Percentiles rank a stretch among this genome's conserved stretches.
Evolutionary conservation across 2,329 filamentous ascomycete genomes (phyloP).

Genomic region (Pseudofabraea citricarpa): DNA sequence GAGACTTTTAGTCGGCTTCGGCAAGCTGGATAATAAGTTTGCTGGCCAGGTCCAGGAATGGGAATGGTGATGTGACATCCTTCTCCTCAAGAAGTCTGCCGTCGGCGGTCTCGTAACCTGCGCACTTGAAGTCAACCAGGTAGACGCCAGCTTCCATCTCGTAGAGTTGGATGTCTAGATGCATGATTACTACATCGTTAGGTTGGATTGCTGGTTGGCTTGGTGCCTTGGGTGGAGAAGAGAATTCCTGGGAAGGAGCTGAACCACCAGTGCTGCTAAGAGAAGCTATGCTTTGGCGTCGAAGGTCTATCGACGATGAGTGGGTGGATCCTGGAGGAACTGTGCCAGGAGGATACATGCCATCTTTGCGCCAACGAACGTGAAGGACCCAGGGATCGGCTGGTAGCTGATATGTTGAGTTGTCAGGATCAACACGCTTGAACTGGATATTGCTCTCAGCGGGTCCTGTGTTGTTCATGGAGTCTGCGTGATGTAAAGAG

Average conservation of each 20-base stretch:
- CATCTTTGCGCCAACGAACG: slow-evolving; percentile 80
- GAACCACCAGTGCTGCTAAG: slow-evolving; percentile 27
- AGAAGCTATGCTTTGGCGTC: slow-evolving; percentile 29
- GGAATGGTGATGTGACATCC: slow-evolving; percentile 90
- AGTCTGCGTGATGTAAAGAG: slow-evolving; percentile 31
- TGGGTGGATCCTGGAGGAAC: slow-evolving; percentile 44
- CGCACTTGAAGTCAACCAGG: slow-evolving; percentile 97
- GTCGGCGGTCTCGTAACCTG: slow-evolving; percentile 81
- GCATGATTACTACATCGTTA: slow-evolving; percentile 64
- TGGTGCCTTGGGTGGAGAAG: slow-evolving; percentile 13
- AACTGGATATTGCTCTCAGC: slow-evolving; percentile 24
- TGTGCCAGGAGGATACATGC: slow-evolving; percentile 55
- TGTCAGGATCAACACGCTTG: slow-evolving; percentile 42
- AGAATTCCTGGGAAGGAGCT: slow-evolving; percentile 18
- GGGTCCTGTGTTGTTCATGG: slow-evolving; percentile 25
- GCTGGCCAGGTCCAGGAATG: slow-evolving; percentile 90
- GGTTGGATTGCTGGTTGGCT: slow-evolving; percentile 13
- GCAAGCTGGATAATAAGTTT: slow-evolving; percentile 90
- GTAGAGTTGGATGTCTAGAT: slow-evolving; percentile 94
- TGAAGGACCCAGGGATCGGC: slow-evolving; percentile 94
- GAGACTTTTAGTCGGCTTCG: slow-evolving; percentile 67
- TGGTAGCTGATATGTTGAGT: slow-evolving; percentile 71
- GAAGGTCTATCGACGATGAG: slow-evolving; percentile 41
- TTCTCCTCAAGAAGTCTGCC: slow-evolving; percentile 82
- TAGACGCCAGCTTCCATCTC: slow-evolving; percentile 89